A percentile compares a stretch with the other conserved stretches of the same genome.
These are phyloP conservation scores for Komagataella kurtzmanii DNA, from an alignment of 805 yeast genomes.

Conservation along the genomic window DNA sequence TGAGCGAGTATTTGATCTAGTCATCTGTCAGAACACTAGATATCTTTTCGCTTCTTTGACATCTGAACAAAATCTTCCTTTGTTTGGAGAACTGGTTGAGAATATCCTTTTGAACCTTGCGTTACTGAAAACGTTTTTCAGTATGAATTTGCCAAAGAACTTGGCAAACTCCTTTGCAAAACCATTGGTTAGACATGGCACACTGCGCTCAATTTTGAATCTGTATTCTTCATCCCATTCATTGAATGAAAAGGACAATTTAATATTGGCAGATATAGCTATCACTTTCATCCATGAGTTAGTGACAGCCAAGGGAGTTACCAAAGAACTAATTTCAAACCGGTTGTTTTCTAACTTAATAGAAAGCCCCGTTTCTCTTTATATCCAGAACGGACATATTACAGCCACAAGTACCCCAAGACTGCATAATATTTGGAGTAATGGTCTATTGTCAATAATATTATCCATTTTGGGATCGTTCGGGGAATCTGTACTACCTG, in stretches of 20 bases:
- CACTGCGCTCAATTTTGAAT: slow-evolving; percentile 47
- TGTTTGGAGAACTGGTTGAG: slow-evolving; percentile 39
- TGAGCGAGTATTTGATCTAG: slow-evolving; percentile 42
- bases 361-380: slow-evolving; percentile 61
- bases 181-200: slow-evolving; percentile 40
- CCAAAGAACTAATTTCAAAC: slow-evolving; percentile 46
- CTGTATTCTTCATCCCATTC: slow-evolving; percentile 58
- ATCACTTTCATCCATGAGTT: slow-evolving; percentile 59
- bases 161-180: slow-evolving; percentile 37
- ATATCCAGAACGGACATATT: slow-evolving; percentile 54
- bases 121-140: slow-evolving; percentile 44
- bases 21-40: slow-evolving; percentile 46
- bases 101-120: slow-evolving; percentile 53
- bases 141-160: slow-evolving; percentile 30
- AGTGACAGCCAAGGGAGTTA: slow-evolving; percentile 44
- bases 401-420: slow-evolving; percentile 35
- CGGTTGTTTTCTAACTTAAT: slow-evolving; percentile 58
- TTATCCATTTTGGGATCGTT: slow-evolving; percentile 46
- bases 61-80: slow-evolving; percentile 3
- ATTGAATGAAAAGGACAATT: slow-evolving; percentile 42
- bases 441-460: slow-evolving; percentile 62
- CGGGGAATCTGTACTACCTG: slow-evolving; percentile 52
- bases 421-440: slow-evolving; percentile 73
- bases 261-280: slow-evolving; percentile 55
- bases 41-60: slow-evolving; percentile 15